phyloP scores from a whole-genome alignment of 2,329 filamentous ascomycete genomes.

The Aspergillus japonicus region DNA sequence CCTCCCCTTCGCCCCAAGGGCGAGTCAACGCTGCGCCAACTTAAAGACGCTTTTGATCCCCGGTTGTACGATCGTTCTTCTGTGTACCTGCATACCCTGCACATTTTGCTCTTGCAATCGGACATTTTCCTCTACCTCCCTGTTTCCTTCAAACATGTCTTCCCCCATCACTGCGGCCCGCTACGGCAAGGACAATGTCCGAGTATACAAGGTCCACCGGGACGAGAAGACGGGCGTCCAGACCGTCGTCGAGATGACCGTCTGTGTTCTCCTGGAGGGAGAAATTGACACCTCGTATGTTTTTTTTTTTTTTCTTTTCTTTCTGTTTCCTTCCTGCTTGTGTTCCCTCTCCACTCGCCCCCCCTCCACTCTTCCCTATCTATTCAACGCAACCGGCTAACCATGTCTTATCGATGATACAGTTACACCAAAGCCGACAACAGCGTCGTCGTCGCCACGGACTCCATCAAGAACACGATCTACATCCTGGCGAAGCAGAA shows the following conservation, averaged over 20 bases:
- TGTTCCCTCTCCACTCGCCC: too few species aligned
- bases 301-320: neutral
- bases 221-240: slow-evolving; percentile 75
- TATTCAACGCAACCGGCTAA: neutral
- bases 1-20: slow-evolving; percentile 1
- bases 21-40: slow-evolving; percentile 6
- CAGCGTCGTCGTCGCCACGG: slow-evolving; percentile 89
- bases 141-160: slow-evolving; percentile 23
- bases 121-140: neutral
- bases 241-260: slow-evolving; percentile 90
- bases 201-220: slow-evolving; percentile 89
- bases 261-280: slow-evolving; percentile 88
- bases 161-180: slow-evolving; percentile 46
- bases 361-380: too few species aligned
- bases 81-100: neutral
- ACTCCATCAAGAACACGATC: slow-evolving; percentile 96
- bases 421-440: slow-evolving; percentile 95
- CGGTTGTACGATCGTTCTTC: neutral
- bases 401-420: slow-evolving; percentile 5
- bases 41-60: slow-evolving; percentile 15
- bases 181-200: slow-evolving; percentile 85
- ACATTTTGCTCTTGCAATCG: too few species aligned
- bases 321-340: too few species aligned
- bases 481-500: slow-evolving; percentile 94
- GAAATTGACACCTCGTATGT: slow-evolving; percentile 79